Percentiles rank a stretch among this genome's conserved stretches.
phyloP scores from a whole-genome alignment of 331 rosid species.

The Acacia concinna region DNA sequence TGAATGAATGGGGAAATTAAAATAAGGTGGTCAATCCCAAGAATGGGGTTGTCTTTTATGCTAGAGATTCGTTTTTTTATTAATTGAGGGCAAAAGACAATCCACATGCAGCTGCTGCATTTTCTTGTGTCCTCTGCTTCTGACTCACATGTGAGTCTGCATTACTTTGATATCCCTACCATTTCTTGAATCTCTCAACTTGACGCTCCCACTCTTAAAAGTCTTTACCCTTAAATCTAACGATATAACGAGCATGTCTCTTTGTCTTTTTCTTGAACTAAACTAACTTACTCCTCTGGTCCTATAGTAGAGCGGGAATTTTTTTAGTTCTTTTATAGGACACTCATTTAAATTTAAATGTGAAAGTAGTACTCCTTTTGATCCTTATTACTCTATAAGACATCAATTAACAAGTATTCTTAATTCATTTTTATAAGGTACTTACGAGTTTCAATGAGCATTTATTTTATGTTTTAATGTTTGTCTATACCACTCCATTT shows the following conservation, averaged over 20 bases:
- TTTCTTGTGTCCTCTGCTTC: slow-evolving; percentile 44
- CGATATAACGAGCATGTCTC: slow-evolving; percentile 7
- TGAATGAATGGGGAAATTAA: neutral
- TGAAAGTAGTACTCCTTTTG: too few relatives aligned
- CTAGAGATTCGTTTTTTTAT: neutral
- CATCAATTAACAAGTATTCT: too few relatives aligned
- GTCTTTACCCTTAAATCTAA: neutral
- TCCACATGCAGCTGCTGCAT: slow-evolving; percentile 53
- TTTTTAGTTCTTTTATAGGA: too few relatives aligned
- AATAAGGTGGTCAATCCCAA: slow-evolving; percentile 40
- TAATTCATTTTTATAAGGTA: too few relatives aligned
- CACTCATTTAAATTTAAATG: too few relatives aligned
- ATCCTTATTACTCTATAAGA: too few relatives aligned
- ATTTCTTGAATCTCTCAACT: neutral
- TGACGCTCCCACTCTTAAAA: too few relatives aligned
- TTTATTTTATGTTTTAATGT: too few relatives aligned
- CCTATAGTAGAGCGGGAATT: too few relatives aligned
- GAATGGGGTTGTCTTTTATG: slow-evolving; percentile 30
- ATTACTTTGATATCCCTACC: neutral
- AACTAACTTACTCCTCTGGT: neutral
- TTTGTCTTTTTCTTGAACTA: neutral
- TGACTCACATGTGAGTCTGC: slow-evolving; percentile 56
- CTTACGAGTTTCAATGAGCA: too few relatives aligned
- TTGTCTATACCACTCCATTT: too few relatives aligned
- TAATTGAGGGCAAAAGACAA: slow-evolving; percentile 34